A percentile compares a stretch with the other conserved stretches of the same genome.
Conservation (phyloP, 2,329 filamentous ascomycete species). For the Teratosphaeria pseudoeucalypti region DNA sequence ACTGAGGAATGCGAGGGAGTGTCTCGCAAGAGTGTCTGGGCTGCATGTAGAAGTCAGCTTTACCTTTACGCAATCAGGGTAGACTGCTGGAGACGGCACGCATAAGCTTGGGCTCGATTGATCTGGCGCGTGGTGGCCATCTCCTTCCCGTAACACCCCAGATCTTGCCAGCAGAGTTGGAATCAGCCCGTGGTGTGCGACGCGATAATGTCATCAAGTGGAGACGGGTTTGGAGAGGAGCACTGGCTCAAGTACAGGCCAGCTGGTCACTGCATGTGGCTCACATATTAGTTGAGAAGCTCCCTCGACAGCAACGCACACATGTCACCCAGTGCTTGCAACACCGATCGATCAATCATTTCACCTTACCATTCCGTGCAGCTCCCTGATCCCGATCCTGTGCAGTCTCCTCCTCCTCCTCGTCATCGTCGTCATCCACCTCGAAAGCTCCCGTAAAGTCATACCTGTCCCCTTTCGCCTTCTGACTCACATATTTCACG, state of each 20-base stretch:
- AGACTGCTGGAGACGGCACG: too few relatives aligned
- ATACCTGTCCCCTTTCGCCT: constrained; percentile 82
- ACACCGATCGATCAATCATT: too few relatives aligned
- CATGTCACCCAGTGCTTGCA: not conserved
- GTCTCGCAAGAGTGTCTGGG: too few relatives aligned
- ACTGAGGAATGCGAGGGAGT: too few relatives aligned
- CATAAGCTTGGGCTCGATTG: too few relatives aligned
- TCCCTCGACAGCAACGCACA: not conserved
- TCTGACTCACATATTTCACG: constrained; percentile 85
- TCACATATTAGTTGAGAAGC: not conserved
- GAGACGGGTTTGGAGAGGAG: not conserved
- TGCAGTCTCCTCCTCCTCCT: constrained; percentile 34
- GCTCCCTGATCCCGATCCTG: not conserved
- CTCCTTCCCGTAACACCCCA: not conserved
- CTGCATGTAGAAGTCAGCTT: too few relatives aligned
- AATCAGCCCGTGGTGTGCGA: too few relatives aligned
- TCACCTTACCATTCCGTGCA: not conserved
- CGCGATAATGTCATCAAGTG: too few relatives aligned
- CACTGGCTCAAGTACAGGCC: not conserved
- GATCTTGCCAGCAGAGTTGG: not conserved
- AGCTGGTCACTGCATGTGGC: not conserved
- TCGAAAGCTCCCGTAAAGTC: constrained; percentile 74
- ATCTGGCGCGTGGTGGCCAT: not conserved
- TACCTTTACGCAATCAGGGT: too few relatives aligned
- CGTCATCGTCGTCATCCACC: constrained; percentile 42